Evolutionary conservation across 345 rosid genomes (phyloP).

Genomic region (Turritis glabra): DNA sequence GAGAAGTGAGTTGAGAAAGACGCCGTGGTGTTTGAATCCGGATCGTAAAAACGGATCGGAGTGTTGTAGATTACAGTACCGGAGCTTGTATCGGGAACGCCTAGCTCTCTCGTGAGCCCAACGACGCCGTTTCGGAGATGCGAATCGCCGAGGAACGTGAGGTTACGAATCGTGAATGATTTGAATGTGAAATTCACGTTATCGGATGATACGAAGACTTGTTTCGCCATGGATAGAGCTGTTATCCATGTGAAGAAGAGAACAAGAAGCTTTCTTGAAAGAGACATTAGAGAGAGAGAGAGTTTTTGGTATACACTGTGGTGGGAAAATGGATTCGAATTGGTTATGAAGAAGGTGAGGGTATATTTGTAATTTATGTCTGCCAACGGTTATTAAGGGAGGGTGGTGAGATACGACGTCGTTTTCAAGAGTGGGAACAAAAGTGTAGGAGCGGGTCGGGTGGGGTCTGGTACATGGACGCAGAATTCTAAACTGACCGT

Average conservation of each 20-base stretch:
- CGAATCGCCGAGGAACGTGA: constrained; percentile 92
- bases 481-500: constrained; percentile 38
- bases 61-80: constrained; percentile 69
- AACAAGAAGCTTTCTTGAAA: constrained; percentile 52
- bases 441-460: constrained; percentile 33
- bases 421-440: neutral
- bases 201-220: constrained; percentile 27
- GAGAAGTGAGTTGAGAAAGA: constrained; percentile 81
- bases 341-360: constrained; percentile 41
- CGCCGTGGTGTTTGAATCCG: constrained; percentile 69
- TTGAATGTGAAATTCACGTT: constrained; percentile 56
- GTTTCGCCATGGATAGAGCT: constrained; percentile 35
- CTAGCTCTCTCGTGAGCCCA: constrained; percentile 81
- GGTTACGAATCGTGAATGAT: constrained; percentile 63
- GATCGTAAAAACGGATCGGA: constrained; percentile 72
- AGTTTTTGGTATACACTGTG: constrained; percentile 1
- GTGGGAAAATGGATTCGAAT: constrained; percentile 60
- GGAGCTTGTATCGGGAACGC: constrained; percentile 85
- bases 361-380: neutral
- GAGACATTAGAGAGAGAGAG: constrained; percentile 32
- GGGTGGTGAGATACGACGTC: neutral
- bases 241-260: constrained; percentile 37
- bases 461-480: constrained; percentile 36
- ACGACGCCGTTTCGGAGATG: constrained; percentile 74
- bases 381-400: constrained; percentile 41